Percentiles rank a stretch among this genome's conserved stretches.
Evolutionary conservation across 2,329 filamentous ascomycete genomes (phyloP).

Genomic region (Volutella citrinella): DNA sequence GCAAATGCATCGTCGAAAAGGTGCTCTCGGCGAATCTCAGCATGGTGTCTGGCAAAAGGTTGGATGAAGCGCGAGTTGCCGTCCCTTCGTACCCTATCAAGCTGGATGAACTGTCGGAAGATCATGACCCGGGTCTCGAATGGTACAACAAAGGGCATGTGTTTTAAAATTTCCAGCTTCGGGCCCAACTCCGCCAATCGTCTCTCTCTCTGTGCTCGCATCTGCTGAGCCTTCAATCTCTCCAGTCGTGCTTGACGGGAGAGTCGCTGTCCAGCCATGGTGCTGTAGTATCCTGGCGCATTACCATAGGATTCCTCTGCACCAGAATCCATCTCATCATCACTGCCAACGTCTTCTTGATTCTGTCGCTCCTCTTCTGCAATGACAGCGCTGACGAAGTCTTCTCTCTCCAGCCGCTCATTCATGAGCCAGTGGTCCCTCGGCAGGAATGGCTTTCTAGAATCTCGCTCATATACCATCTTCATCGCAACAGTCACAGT

Average conservation of each 20-base stretch:
- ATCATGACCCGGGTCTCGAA: conserved; percentile 90
- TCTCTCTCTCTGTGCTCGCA: conserved; percentile 65
- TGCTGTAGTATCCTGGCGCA: conserved; percentile 25
- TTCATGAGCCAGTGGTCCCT: conserved; percentile 94
- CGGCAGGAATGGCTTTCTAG: conserved; percentile 78
- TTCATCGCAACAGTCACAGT: conserved; percentile 76
- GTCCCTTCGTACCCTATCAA: conserved; percentile 51
- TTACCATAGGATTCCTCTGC: conserved; percentile 29
- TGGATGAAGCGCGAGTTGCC: conserved; percentile 13
- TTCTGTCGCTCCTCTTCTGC: conserved; percentile 80
- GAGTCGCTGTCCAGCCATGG: conserved; percentile 53
- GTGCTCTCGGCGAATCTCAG: conserved; percentile 72
- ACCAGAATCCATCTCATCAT: conserved; percentile 28
- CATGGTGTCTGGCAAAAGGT: conserved; percentile 62
- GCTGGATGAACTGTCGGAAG: conserved; percentile 85
- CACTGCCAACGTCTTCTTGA: conserved; percentile 44
- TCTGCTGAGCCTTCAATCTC: conserved; percentile 59
- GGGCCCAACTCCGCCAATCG: conserved; percentile 78
- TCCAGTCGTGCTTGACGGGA: conserved; percentile 65
- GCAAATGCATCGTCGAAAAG: conserved; percentile 84
- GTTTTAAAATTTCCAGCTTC: conserved; percentile 83
- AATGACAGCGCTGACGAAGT: conserved; percentile 83
- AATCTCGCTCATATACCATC: conserved; percentile 92
- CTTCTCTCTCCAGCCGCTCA: conserved; percentile 78
- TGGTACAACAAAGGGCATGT: conserved; percentile 96